Percentiles rank a stretch among this genome's conserved stretches.
phyloP scores from a whole-genome alignment of 495 filamentous ascomycete species.

The Penicillium verhagenii region DNA sequence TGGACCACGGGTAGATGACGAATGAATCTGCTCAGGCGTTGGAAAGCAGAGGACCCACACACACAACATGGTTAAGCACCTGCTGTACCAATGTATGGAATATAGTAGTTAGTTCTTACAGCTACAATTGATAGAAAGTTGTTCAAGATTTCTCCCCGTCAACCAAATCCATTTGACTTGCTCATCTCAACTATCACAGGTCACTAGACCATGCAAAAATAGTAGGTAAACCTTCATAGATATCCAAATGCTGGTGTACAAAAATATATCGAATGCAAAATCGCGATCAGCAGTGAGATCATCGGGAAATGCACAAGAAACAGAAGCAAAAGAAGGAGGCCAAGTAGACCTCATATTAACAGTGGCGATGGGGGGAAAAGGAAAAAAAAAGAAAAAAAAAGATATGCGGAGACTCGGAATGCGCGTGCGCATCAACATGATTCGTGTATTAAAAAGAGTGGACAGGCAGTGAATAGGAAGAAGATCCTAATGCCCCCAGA shows the following conservation, averaged over 20 bases:
- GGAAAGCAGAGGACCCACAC: too few species aligned
- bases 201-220: not conserved
- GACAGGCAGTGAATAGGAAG: slow-evolving; percentile 3
- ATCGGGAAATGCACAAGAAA: not conserved
- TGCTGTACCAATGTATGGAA: not conserved
- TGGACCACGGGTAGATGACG: too few species aligned
- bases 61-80: too few species aligned
- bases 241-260: not conserved
- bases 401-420: not conserved
- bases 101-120: not conserved
- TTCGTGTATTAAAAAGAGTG: slow-evolving; percentile 4
- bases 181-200: not conserved
- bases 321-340: not conserved
- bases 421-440: not conserved
- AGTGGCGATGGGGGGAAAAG: not conserved
- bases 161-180: not conserved
- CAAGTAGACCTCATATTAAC: not conserved
- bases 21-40: too few species aligned
- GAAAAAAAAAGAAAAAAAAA: slow-evolving; percentile 9
- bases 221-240: not conserved
- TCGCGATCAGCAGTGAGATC: not conserved
- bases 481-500: not conserved
- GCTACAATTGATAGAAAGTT: not conserved
- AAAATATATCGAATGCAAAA: not conserved
- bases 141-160: not conserved